Percentiles rank a stretch among this genome's conserved stretches.
These are phyloP conservation scores for Uronychia setigera DNA, from an alignment of 73 alveolate species.

Conservation along the genomic window DNA sequence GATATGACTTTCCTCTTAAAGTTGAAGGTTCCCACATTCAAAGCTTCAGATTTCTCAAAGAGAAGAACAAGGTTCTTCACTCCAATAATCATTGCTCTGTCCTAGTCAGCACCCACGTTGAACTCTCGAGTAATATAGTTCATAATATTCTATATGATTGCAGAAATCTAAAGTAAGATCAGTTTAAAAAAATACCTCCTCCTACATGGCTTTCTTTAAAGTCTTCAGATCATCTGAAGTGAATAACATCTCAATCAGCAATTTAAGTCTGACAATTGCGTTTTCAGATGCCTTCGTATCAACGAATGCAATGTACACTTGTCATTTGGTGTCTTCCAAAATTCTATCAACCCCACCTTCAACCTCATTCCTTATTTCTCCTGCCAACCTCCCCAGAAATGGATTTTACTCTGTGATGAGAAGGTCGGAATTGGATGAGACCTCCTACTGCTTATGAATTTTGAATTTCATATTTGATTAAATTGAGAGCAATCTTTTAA, in stretches of 20 bases:
- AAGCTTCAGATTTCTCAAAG: not conserved
- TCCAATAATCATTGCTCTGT: not conserved
- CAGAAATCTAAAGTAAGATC: not conserved
- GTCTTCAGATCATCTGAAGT: not conserved
- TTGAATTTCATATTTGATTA: too few relatives aligned
- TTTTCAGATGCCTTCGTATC: too few relatives aligned
- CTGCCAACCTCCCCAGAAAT: too few relatives aligned
- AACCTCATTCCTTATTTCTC: too few relatives aligned
- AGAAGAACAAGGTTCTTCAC: not conserved
- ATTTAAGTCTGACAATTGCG: too few relatives aligned
- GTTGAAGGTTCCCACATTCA: not conserved
- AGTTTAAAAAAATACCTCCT: not conserved
- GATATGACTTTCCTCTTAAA: not conserved
- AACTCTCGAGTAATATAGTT: not conserved
- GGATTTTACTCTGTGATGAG: too few relatives aligned
- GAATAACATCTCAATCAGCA: not conserved
- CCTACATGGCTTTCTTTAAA: not conserved
- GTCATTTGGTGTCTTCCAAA: too few relatives aligned
- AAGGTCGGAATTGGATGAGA: too few relatives aligned
- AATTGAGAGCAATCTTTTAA: too few relatives aligned
- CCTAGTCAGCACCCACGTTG: not conserved
- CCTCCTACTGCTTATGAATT: too few relatives aligned
- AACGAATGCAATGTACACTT: too few relatives aligned
- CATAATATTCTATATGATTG: not conserved
- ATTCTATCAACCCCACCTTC: too few relatives aligned